Evolutionary conservation across 2,329 filamentous ascomycete genomes (phyloP), one percentile per base, ranked within the genome.

Genomic region (Trichoderma harzianum): DNA sequence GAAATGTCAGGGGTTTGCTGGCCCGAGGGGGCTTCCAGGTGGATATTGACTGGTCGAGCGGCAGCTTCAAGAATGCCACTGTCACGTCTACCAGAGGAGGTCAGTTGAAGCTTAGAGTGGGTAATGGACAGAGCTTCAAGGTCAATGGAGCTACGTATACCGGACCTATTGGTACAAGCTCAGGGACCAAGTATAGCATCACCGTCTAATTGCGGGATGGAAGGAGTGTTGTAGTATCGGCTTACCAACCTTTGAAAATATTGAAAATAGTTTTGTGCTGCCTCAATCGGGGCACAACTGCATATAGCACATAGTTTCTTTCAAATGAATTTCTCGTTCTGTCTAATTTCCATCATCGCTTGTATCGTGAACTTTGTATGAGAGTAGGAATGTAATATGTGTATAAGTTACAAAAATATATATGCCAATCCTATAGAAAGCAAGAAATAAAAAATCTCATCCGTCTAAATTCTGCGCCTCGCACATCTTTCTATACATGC

Each of bases 401-500:
- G 10, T 14, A 6, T 14, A 5, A 36, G 28, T 55, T 36, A 66
- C 53, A 69, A 61, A 47, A 26, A 21, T 61, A 69, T 61, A 61
- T 28, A n/a, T 43, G 18, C 18, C 16, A 67, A 30, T 21, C 36
- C 7, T 61, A 62, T 36, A 16, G 39, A 28, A 21, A 21, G 34
- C 12, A 62, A 57, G 39, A 7, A 32, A 53, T n/a, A 53, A 6
- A 47, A 55, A 26, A 7, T 8, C 21, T 43, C 57, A 62, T 53
- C 57, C 77, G 30, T 79, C 79, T 34, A 80, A 72, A 34, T 76
- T 79, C 70, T 82, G 79, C 39, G 77, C 78, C 77, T 83, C 78
- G 71, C 83, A 84, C 85, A 88, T 86, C 72, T 85, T 81, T 76
- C 80, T 82, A 76, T 88, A 88, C 73, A 83, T 79, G 2, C 85